Evolutionary conservation across 2,329 filamentous ascomycete species (phyloP), one percentile per base, ranked within the genome.

Genomic region (Dothideomycetidae sp.): DNA sequence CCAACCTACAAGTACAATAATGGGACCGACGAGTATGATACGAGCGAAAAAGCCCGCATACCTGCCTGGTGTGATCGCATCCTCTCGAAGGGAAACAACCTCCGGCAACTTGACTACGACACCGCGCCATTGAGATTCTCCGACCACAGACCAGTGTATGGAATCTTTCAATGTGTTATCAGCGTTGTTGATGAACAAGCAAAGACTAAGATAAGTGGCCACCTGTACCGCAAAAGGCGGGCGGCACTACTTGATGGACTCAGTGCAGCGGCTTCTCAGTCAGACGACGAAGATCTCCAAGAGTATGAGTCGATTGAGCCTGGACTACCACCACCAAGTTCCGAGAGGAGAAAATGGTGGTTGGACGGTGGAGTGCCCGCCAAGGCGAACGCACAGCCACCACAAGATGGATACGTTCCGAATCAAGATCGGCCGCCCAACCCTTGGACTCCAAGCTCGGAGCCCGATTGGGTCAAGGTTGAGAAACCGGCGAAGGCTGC

Each of bases 21-120:
- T 43, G 85, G 83, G 18, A 81, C 74, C 3, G 85, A 96, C 55
- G 71, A 71, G 36, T 98, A 94, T 56, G 90, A 98, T 56, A 88
- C 81, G 7, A 94, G 88, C 33, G 88, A 96, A 52, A 98, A 98
- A 57, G 76, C 79, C 38, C 78, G 90, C 11, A 94, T 96, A 44
- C 90, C 90, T 2, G 90, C 90, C 1, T 98, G 90, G 90, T 94
- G 86, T 43, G 90, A 98, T 58, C 81, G 90, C 26, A 81, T 98
- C 31, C 63, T 98, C 5, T 78, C 82, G 42, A 92, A 86, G 60
- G 90, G 90, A 5, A 64, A 72, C 42, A 86, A 84, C 48, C 69
- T 98, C 23, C 75, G 77, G 29, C 90, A 96, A 54, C 65, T 81
- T 9, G 71, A 81, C 19, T 98, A 98, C 58, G 73, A 82, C 50